phyloP scores from a whole-genome alignment of 2,329 filamentous ascomycete species.

The Cordyceps pruinosa region DNA sequence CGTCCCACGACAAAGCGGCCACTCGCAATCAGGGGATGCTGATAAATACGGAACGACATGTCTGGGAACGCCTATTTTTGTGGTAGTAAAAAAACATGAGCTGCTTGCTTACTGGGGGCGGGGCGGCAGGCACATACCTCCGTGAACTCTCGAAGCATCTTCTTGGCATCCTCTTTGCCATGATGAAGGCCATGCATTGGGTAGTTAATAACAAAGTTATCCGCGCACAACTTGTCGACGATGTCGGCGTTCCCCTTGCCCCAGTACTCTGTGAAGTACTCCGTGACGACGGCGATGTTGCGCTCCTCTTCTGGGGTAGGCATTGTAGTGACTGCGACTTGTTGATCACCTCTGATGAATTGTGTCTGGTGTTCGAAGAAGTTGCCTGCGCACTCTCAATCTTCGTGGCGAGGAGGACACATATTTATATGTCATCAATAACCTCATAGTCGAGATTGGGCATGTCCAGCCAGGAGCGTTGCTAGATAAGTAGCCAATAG shows the following conservation, averaged over 20 bases:
- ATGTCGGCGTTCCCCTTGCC: slow-evolving; percentile 14
- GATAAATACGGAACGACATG: slow-evolving; percentile 12
- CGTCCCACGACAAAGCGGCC: slow-evolving; percentile 10
- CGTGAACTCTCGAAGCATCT: slow-evolving; percentile 12
- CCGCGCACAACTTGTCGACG: slow-evolving; percentile 14
- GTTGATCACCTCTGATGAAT: too few species aligned
- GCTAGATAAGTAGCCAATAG: too few species aligned
- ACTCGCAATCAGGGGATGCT: background rate
- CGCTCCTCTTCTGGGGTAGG: too few species aligned
- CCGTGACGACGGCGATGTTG: background rate
- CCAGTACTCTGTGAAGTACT: slow-evolving; percentile 12
- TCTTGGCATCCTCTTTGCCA: slow-evolving; percentile 13
- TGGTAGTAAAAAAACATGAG: background rate
- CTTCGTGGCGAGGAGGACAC: too few species aligned
- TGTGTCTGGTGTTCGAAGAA: too few species aligned
- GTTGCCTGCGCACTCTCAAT: too few species aligned
- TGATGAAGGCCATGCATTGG: slow-evolving; percentile 14
- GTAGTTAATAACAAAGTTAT: slow-evolving; percentile 13
- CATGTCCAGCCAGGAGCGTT: too few species aligned
- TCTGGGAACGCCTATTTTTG: background rate
- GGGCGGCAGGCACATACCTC: slow-evolving; percentile 1
- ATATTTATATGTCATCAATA: too few species aligned
- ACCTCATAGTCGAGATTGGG: too few species aligned
- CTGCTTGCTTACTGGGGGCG: too few species aligned
- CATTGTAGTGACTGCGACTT: too few species aligned